Percentiles rank a stretch among this genome's conserved stretches.
phyloP scores from a whole-genome alignment of 1,139 yeast genomes.

The Scheffersomyces quercinus region DNA sequence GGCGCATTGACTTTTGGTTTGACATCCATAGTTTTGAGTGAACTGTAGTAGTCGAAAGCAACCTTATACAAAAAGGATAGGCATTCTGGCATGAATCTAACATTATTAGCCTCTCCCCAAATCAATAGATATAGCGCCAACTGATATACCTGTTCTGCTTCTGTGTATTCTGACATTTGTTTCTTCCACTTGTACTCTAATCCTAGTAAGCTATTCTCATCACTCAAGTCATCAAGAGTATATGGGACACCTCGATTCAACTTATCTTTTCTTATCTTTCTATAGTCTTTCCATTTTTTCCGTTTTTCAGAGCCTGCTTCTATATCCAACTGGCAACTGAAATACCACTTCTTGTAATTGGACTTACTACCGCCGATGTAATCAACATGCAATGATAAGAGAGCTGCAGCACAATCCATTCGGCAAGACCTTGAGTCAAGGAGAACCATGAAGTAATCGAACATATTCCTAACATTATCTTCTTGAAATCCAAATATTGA shows the following conservation, averaged over 20 bases:
- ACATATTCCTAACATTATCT: slow-evolving; percentile 38
- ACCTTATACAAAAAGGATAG: slow-evolving; percentile 39
- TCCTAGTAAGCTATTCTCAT: slow-evolving; percentile 16
- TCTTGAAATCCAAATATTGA: slow-evolving; percentile 34
- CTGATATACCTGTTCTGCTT: slow-evolving; percentile 27
- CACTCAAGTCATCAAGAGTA: slow-evolving; percentile 14
- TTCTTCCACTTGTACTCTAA: slow-evolving; percentile 24
- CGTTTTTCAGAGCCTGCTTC: slow-evolving; percentile 1
- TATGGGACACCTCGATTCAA: slow-evolving; percentile 7
- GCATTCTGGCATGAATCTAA: slow-evolving; percentile 46
- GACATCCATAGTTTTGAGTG: slow-evolving; percentile 1
- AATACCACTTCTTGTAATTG: slow-evolving; percentile 45
- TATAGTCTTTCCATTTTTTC: background rate
- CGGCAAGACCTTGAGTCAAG: slow-evolving; percentile 44
- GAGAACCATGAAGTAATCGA: slow-evolving; percentile 39
- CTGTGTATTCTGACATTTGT: slow-evolving; percentile 18
- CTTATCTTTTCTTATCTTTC: background rate
- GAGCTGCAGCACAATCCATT: slow-evolving; percentile 34
- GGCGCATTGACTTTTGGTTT: background rate
- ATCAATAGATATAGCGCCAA: slow-evolving; percentile 36
- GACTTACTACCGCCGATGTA: slow-evolving; percentile 44
- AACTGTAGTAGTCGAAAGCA: slow-evolving; percentile 24
- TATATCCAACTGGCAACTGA: slow-evolving; percentile 27
- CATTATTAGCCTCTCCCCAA: slow-evolving; percentile 48
- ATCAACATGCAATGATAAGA: slow-evolving; percentile 39